Base-by-base conservation (phyloP, 371 early-diverging fungal species). In the Zopfochytrium polystomum region DNA sequence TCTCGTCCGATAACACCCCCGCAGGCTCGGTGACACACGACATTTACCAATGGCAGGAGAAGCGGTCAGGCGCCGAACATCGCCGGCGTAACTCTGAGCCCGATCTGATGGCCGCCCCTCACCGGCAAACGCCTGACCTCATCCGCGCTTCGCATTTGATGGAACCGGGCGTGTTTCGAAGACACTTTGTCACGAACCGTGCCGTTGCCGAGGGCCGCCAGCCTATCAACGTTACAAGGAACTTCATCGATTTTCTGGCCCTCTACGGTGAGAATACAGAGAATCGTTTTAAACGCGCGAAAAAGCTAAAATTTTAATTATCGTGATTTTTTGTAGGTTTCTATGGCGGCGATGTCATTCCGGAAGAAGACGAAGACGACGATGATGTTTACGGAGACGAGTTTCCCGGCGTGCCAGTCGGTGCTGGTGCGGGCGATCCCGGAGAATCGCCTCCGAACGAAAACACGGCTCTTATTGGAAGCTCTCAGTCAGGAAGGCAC, bases 181-280 rank as follows among this genome's bases (percentile, higher is more conserved):
- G 96, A 1, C 85, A 91, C 60, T 89, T 87, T 76, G 78, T 96
- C 29, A 74, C 82, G 25, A 82, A 81, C 58, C 80, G 85, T 55
- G 94, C 94, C 23, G 76, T 78, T 33, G 62, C 74, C 72, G 49
- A 54, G 85, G 79, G 82, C 3, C 38, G 85, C 3, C 62, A 42
- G 34, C 66, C 79, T n/a, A 75, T 70, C 60, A 58, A 62, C 67
- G 78, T 90, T 50, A 92, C 95, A 5, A 76, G 82, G 34, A 91
- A 87, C 72, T 96, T 94, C 82, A 87, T 95, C 34, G 96, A 96
- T 70, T 95, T 94, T 62, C 78, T 96, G 57, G 90, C 87, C 35
- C 77, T 96, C 55, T 95, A 90, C 66, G 93, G n/a, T n/a, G n/a
- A n/a, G n/a, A n/a, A n/a, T n/a, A n/a, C n/a, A n/a, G n/a, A n/a